Evolutionary conservation across 208 protist species (phyloP), one percentile per base, ranked within the genome.

Genomic region (Crithidia brevicula): DNA sequence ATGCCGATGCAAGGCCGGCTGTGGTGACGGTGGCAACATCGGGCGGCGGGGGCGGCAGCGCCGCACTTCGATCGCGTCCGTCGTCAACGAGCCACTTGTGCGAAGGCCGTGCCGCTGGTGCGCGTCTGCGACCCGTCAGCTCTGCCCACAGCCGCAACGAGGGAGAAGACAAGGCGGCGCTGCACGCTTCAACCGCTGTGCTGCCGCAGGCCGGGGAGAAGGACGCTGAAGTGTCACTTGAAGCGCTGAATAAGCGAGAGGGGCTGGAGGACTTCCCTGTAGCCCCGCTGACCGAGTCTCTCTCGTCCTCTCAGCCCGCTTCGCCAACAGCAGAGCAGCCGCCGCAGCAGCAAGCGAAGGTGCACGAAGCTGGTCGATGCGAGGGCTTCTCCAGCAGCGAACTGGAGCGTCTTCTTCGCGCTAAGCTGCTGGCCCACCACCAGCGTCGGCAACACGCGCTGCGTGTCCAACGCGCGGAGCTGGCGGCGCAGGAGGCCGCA

Each of bases 341-440:
- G 34, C 43, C 57, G 15, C 52, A 36, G 8, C 38, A 49, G n/a
- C 67, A 42, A 28, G 52, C 52, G 6, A 63, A 63, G 36, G 60
- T 43, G 38, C 45, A 23, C 18, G 30, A 36, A 22, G 56, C 52
- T 7, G 65, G 64, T 9, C 59, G 60, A 42, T 59, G 64, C 71
- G 67, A 72, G 28, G 79, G 72, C 10, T 42, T 82, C 61, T 81
- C 87, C 20, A 76, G 83, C 22, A 71, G 61, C 23, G 75, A 78
- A 28, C 54, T 93, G 56, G 84, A 91, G 67, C 25, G 42, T 6
- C 66, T 87, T 6, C 61, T 93, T 23, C 76, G 85, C 13, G 71
- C 56, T 5, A 89, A 86, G 57, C 67, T 93, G 22, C 43, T 83
- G 27, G 67, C 77, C 0, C 83, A 83, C 69, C 72, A 86, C 70